A percentile compares a stretch with the other conserved stretches of the same genome.
phyloP scores from a whole-genome alignment of 108 stramenopile species.

The Schizochytrium sp. region DNA sequence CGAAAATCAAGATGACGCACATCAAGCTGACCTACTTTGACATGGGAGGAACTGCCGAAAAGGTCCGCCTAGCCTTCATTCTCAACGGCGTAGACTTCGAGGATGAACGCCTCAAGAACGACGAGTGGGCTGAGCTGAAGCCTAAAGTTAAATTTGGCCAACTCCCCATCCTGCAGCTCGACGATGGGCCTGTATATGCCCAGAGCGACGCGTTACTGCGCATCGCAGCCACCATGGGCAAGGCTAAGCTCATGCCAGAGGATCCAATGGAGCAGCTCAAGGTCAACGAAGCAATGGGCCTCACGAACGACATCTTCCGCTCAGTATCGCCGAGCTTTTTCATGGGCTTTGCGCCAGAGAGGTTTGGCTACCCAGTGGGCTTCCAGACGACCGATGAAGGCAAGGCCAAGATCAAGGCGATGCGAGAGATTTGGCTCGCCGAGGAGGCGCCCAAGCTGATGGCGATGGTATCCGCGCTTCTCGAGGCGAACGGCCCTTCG shows the following conservation, averaged over 20 bases:
- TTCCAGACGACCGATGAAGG: conserved; percentile 46
- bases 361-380: conserved; percentile 48
- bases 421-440: conserved; percentile 43
- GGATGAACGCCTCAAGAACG: conserved; percentile 46
- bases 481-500: conserved; percentile 36
- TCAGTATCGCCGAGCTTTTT: too few relatives aligned
- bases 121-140: conserved; percentile 57
- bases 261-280: conserved; percentile 24
- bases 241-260: neutral
- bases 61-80: conserved; percentile 46
- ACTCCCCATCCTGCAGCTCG: conserved; percentile 55
- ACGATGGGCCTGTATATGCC: conserved; percentile 32
- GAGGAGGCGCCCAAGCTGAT: conserved; percentile 48
- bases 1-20: neutral
- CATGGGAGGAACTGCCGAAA: conserved; percentile 60
- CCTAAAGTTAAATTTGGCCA: conserved; percentile 56
- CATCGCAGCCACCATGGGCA: conserved; percentile 37
- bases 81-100: conserved; percentile 42
- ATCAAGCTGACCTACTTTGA: conserved; percentile 61
- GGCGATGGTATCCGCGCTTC: conserved; percentile 28
- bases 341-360: conserved; percentile 36
- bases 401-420: conserved; percentile 37
- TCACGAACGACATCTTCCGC: conserved; percentile 30
- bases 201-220: conserved; percentile 59
- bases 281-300: conserved; percentile 52